Evolutionary conservation across 2,329 filamentous ascomycete genomes (phyloP).

Genomic region (Xylaria hypoxylon): DNA sequence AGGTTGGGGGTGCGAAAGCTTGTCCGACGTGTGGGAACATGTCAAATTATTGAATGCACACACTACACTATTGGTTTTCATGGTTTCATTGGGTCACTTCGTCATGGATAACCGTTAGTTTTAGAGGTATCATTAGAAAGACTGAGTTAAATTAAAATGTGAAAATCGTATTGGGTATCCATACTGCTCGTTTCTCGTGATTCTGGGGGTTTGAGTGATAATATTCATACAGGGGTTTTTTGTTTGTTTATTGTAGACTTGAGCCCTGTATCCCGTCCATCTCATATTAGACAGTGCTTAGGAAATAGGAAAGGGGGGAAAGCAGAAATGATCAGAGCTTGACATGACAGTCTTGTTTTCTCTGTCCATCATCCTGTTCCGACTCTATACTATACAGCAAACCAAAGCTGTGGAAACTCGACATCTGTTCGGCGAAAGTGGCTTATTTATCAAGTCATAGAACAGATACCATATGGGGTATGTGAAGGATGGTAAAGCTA

Average conservation of each 20-base stretch:
- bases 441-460: too few relatives aligned
- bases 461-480: too few relatives aligned
- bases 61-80: background rate
- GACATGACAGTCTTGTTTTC: too few relatives aligned
- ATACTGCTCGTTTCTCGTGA: background rate
- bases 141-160: background rate
- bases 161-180: background rate
- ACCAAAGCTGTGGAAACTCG: too few relatives aligned
- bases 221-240: background rate
- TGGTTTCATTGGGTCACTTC: background rate
- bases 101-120: background rate
- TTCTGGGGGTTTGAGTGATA: background rate
- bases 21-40: conserved; percentile 22
- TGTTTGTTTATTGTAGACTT: background rate
- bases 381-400: too few relatives aligned
- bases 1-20: conserved; percentile 12
- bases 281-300: too few relatives aligned
- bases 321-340: too few relatives aligned
- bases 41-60: background rate
- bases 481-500: too few relatives aligned
- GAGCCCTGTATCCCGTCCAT: background rate
- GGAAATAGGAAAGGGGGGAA: too few relatives aligned
- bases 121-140: conserved; percentile 6
- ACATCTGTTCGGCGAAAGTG: too few relatives aligned
- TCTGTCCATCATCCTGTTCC: too few relatives aligned